Percentiles rank a stretch among this genome's conserved stretches.
Conservation (phyloP, 2,329 filamentous ascomycete genomes). For the Ilyonectria robusta region DNA sequence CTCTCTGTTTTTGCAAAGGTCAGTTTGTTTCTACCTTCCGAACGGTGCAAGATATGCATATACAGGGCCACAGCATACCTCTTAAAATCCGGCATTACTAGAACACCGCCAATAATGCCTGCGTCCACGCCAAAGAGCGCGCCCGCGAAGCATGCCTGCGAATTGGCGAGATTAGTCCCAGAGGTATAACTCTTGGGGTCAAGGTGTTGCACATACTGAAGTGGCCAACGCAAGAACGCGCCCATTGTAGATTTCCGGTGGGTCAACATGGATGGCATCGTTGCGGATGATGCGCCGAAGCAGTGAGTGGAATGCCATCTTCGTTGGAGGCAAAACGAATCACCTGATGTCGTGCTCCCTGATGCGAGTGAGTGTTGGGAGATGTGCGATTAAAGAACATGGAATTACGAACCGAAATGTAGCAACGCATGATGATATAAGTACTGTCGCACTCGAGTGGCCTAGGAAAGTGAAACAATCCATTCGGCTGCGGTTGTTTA, state of each 20-base stretch:
- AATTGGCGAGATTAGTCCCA: background rate
- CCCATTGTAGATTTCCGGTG: conserved; percentile 79
- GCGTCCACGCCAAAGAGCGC: conserved; percentile 47
- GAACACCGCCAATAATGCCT: conserved; percentile 48
- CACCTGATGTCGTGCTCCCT: background rate
- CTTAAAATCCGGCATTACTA: conserved; percentile 47
- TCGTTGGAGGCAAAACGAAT: background rate
- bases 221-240: conserved; percentile 75
- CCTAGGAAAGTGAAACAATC: background rate
- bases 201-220: conserved; percentile 52
- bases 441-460: conserved; percentile 25
- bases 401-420: background rate
- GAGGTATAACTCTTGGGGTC: background rate
- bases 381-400: background rate
- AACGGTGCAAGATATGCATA: too few species aligned
- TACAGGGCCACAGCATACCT: conserved; percentile 18
- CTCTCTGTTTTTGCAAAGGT: conserved; percentile 29
- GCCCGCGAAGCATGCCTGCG: conserved; percentile 41
- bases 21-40: background rate
- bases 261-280: conserved; percentile 76
- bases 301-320: conserved; percentile 41
- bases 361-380: background rate
- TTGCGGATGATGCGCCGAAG: conserved; percentile 61
- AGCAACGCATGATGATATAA: conserved; percentile 34
- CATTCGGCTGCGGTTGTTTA: background rate